Percentiles rank a stretch among this genome's conserved stretches.
Evolutionary conservation across 345 rosid genomes (phyloP).

Genomic region (Syzygium aromaticum): DNA sequence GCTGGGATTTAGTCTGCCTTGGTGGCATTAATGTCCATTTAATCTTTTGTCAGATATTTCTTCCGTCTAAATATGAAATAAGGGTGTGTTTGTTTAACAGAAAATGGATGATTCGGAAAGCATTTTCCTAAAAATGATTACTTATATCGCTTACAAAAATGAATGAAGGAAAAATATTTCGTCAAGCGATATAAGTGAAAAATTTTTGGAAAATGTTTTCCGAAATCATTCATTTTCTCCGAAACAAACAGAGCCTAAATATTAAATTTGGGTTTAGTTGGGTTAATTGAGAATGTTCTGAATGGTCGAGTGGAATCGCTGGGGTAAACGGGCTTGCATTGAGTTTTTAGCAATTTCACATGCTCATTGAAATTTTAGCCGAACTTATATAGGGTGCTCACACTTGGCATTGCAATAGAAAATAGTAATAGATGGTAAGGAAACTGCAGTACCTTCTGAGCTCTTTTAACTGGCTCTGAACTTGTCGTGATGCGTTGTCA

Average conservation of each 20-base stretch:
- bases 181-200: not conserved
- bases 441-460: not conserved
- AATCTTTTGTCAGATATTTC: not conserved
- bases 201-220: not conserved
- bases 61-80: not conserved
- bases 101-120: not conserved
- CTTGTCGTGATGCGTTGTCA: not conserved
- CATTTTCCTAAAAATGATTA: not conserved
- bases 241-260: not conserved
- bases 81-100: not conserved
- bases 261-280: not conserved
- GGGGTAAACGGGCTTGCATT: not conserved
- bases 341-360: not conserved
- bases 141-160: not conserved
- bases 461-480: not conserved
- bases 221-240: not conserved
- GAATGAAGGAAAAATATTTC: not conserved
- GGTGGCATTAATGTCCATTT: not conserved
- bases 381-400: not conserved
- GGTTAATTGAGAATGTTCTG: not conserved
- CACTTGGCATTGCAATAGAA: not conserved
- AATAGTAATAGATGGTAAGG: not conserved
- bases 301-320: not conserved
- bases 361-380: not conserved
- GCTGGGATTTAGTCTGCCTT: not conserved